phyloP scores from a whole-genome alignment of 306 rosid species.

The Adenanthera pavonina region DNA sequence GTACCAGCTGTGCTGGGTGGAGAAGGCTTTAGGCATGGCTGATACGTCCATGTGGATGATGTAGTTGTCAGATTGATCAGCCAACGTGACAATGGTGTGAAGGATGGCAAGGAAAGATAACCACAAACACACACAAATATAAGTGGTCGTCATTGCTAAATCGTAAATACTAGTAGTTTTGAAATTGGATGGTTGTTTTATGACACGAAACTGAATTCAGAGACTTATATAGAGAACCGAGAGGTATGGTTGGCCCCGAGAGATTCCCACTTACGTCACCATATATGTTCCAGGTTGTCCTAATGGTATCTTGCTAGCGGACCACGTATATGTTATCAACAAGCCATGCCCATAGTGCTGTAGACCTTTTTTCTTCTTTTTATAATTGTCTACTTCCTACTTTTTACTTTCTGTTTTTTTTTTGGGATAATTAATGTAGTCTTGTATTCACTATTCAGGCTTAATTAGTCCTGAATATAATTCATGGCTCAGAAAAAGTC shows the following conservation, averaged over 20 bases:
- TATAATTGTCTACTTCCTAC: not conserved
- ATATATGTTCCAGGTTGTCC: not conserved
- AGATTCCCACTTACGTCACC: not conserved
- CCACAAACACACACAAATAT: conserved; percentile 9
- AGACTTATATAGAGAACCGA: not conserved
- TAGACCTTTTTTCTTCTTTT: not conserved
- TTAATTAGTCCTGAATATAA: not conserved
- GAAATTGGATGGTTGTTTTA: not conserved
- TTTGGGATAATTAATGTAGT: not conserved
- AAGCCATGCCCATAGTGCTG: not conserved
- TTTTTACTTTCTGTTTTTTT: not conserved
- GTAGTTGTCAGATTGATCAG: conserved; percentile 53
- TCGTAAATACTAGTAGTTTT: not conserved
- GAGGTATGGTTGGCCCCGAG: not conserved
- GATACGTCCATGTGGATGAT: conserved; percentile 79
- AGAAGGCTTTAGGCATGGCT: conserved; percentile 77
- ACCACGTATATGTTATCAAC: not conserved
- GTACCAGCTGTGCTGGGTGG: conserved; percentile 67
- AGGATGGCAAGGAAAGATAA: conserved; percentile 26
- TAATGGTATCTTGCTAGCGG: not conserved
- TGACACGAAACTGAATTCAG: not conserved
- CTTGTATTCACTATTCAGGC: not conserved
- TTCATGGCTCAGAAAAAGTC: not conserved
- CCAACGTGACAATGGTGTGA: conserved; percentile 25
- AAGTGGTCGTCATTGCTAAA: conserved; percentile 35